These are phyloP conservation scores for Akanthomyces dipterigenus DNA, from an alignment of 2,329 filamentous ascomycete genomes.

Conservation along the genomic window DNA sequence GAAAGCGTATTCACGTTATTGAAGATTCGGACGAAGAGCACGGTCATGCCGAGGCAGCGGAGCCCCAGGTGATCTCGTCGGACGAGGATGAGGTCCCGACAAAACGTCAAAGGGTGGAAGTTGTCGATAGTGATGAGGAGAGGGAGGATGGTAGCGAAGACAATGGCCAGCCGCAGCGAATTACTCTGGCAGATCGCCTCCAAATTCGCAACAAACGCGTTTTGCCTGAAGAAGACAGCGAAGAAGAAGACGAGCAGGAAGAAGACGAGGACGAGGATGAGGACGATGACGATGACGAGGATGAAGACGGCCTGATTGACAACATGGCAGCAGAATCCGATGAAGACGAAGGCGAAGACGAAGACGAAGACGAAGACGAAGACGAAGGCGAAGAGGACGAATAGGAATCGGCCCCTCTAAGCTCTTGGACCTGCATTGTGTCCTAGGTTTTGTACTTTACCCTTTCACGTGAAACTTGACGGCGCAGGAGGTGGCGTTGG, in stretches of 20 bases:
- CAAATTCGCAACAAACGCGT: constrained; percentile 1
- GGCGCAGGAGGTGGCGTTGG: background rate
- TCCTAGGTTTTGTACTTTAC: constrained; percentile 1
- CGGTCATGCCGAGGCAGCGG: background rate
- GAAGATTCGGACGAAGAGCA: constrained; percentile 18
- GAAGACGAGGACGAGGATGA: constrained; percentile 14
- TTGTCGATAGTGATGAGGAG: background rate
- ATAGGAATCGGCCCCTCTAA: background rate
- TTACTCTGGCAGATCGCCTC: constrained; percentile 21
- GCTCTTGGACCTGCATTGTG: constrained; percentile 5
- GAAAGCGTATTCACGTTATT: constrained; percentile 17
- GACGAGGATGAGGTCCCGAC: constrained; percentile 5
- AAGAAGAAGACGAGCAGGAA: constrained; percentile 16
- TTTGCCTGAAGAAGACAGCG: constrained; percentile 12
- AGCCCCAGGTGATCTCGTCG: constrained; percentile 1
- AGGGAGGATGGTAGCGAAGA: constrained; percentile 15
- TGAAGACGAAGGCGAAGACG: constrained; percentile 14
- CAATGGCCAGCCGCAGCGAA: constrained; percentile 12
- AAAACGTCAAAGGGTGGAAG: background rate
- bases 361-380: constrained; percentile 1
- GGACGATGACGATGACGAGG: constrained; percentile 17
- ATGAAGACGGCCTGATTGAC: constrained; percentile 19
- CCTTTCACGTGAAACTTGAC: background rate
- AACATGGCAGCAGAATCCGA: constrained; percentile 29
- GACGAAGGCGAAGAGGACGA: constrained; percentile 9